phyloP scores from a whole-genome alignment of 2,329 filamentous ascomycete species.

The Cryphonectria naterciae region DNA sequence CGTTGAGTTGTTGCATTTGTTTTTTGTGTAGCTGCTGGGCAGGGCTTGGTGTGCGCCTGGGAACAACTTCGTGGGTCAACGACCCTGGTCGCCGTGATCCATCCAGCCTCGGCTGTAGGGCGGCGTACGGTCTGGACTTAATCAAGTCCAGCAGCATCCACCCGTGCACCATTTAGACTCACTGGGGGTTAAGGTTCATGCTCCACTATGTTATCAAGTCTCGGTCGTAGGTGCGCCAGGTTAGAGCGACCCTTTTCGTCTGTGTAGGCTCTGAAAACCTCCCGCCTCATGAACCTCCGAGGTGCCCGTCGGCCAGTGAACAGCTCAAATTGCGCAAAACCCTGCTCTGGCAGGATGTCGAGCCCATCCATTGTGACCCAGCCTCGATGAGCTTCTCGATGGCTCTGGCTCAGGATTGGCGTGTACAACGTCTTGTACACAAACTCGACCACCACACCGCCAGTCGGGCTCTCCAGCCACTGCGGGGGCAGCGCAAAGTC shows the following conservation, averaged over 20 bases:
- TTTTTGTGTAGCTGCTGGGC: background rate
- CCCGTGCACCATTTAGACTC: background rate
- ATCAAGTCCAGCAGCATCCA: background rate
- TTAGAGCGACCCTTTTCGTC: constrained; percentile 47
- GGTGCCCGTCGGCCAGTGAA: constrained; percentile 75
- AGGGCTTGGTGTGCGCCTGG: background rate
- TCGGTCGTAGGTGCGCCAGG: constrained; percentile 45
- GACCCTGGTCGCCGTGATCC: background rate
- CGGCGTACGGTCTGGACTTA: background rate
- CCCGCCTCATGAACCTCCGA: constrained; percentile 70
- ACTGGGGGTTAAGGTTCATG: constrained; percentile 42
- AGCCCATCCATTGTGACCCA: constrained; percentile 80
- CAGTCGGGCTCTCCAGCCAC: constrained; percentile 74
- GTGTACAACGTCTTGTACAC: constrained; percentile 76
- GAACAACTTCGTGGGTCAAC: background rate
- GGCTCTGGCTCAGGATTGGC: constrained; percentile 70
- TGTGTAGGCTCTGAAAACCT: constrained; percentile 56
- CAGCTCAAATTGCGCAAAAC: constrained; percentile 80
- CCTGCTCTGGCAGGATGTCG: constrained; percentile 77
- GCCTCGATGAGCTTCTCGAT: constrained; percentile 59
- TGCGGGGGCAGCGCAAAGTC: constrained; percentile 70
- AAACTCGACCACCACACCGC: constrained; percentile 75
- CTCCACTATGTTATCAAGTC: constrained; percentile 45
- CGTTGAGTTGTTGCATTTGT: background rate
- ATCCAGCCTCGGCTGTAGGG: background rate